Conservation (phyloP, 805 yeast species). For the Starmerella vaccinii region DNA sequence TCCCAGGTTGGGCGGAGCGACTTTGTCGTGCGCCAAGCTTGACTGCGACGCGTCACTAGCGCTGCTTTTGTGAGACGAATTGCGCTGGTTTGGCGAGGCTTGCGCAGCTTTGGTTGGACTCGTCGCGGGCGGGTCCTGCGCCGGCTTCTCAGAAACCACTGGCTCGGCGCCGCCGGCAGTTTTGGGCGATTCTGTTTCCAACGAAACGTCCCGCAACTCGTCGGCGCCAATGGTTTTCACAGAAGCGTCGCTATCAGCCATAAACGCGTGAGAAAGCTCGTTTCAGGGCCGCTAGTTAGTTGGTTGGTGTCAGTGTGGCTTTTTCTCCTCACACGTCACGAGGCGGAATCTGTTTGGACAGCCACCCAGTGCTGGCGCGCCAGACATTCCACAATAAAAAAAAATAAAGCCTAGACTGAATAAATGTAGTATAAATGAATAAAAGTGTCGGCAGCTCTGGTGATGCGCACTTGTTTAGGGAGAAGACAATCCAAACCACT, state of each 20-base stretch:
- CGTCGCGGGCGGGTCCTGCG: background rate
- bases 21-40: background rate
- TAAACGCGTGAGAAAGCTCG: constrained; percentile 1
- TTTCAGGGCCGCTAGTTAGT: background rate
- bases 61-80: background rate
- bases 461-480: too few species aligned
- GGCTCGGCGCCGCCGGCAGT: background rate
- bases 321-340: background rate
- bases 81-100: background rate
- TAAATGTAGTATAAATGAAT: too few species aligned
- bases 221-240: background rate
- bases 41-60: background rate
- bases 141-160: background rate
- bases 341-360: background rate
- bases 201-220: constrained; percentile 1
- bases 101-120: background rate
- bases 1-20: background rate
- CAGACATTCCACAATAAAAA: too few species aligned
- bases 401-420: too few species aligned
- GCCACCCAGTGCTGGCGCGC: too few species aligned
- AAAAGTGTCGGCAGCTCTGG: too few species aligned
- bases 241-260: constrained; percentile 8
- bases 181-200: background rate
- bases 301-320: background rate
- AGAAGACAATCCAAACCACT: too few species aligned